Evolutionary conservation across 2,329 filamentous ascomycete species (phyloP), one percentile per base, ranked within the genome.

Genomic region (Clarireedia hainanense): DNA sequence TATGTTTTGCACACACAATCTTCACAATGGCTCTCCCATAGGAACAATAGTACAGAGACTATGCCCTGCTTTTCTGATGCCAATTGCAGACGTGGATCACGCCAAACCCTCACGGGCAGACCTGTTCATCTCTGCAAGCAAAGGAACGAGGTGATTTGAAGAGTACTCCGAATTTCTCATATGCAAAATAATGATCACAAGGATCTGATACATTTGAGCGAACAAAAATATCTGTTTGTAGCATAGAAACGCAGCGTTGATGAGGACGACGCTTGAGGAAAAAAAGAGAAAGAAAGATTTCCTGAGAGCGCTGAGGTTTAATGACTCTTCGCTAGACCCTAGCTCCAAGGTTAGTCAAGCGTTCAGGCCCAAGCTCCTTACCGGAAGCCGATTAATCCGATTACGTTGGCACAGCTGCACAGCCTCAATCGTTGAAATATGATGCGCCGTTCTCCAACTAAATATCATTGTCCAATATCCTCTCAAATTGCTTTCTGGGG

Each of bases 91-190:
- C 88, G 86, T 83, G 77, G 42, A 71, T 88, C 86, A 88, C 87
- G 88, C 81, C 81, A 86, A 86, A 80, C 87, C 88, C 87, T 92
- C 80, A 80, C 88, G 84, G 86, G 87, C 86, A 88, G 89, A 78
- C 75, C 76, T 69, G 65, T 72, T 67, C 64, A 68, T 68, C 69
- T 70, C 68, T 71, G 69, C 70, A 74, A 73, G 72, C 70, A 75
- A 72, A 68, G 68, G 72, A 69, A 63, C 62, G 67, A 71, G 70
- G 70, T 66, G 62, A 69, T 71, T 68, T 90, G 88, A 89, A 91
- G 88, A 91, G 85, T 94, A 88, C 89, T 94, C 89, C 89, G 89
- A 94, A 92, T 94, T 94, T 94, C 89, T 90, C 89, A 91, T 90
- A 90, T 91, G 89, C 89, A 67, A 61, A 58, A 50, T 43, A 46